A percentile compares a stretch with the other conserved stretches of the same genome.
Evolutionary conservation across 2,329 filamentous ascomycete species (phyloP).

Genomic region (Cladosporium velox): DNA sequence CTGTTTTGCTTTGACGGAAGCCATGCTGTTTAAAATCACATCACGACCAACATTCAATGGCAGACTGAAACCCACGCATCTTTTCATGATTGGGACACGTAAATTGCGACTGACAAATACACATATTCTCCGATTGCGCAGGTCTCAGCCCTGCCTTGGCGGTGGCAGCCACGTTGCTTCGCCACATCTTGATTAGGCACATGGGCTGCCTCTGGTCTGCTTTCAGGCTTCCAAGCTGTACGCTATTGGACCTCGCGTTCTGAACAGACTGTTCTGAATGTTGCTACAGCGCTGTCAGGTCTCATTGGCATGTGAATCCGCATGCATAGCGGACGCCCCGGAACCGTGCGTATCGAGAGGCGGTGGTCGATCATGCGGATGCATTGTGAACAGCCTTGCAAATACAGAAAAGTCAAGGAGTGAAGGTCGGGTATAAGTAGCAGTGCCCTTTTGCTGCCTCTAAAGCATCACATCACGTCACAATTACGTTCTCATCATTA

Average conservation of each 20-base stretch:
- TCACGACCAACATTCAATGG: not conserved
- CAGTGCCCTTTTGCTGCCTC: not conserved
- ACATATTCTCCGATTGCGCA: no score
- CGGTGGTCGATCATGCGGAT: not conserved
- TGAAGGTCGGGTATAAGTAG: not conserved
- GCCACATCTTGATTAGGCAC: not conserved
- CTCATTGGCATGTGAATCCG: not conserved
- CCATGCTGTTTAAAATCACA: not conserved
- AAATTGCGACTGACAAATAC: not conserved
- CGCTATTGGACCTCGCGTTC: not conserved
- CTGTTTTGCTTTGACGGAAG: not conserved
- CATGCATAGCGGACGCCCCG: not conserved
- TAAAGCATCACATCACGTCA: not conserved
- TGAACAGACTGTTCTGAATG: not conserved
- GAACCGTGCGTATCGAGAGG: not conserved
- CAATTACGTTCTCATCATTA: not conserved
- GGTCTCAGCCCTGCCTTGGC: conserved; percentile 1
- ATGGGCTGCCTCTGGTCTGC: not conserved
- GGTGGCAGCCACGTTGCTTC: conserved; percentile 2
- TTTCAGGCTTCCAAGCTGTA: not conserved
- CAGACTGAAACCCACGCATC: not conserved
- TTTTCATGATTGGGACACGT: not conserved
- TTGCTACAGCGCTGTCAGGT: not conserved
- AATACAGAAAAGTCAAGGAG: not conserved
- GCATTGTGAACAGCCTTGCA: not conserved